phyloP scores from a whole-genome alignment of 1,284 basidiomycete species.

The Tranzscheliella williamsii region DNA sequence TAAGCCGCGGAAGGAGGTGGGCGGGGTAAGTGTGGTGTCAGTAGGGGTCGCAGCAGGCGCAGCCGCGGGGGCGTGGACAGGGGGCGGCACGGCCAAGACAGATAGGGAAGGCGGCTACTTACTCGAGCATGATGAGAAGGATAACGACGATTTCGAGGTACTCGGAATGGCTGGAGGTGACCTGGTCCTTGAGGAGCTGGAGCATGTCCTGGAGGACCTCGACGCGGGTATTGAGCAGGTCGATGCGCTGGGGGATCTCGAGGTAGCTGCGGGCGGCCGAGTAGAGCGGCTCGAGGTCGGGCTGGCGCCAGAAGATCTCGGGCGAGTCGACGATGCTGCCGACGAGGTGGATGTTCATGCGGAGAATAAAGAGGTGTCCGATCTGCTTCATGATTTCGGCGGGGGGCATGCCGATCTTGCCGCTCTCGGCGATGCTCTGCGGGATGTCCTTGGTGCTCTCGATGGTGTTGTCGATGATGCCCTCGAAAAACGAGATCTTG shows the following conservation, averaged over 20 bases:
- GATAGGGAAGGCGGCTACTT: no score
- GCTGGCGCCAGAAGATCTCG: slow-evolving; percentile 80
- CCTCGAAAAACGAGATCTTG: slow-evolving; percentile 78
- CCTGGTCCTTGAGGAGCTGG: slow-evolving; percentile 89
- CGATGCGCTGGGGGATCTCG: slow-evolving; percentile 90
- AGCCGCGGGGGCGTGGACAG: no score
- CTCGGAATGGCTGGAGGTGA: slow-evolving; percentile 86
- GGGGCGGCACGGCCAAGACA: no score
- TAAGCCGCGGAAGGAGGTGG: not conserved
- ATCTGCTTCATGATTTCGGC: slow-evolving; percentile 96
- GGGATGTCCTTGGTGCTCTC: slow-evolving; percentile 97
- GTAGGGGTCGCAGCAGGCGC: not conserved
- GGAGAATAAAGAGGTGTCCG: slow-evolving; percentile 81
- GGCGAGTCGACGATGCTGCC: slow-evolving; percentile 94
- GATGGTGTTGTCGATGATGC: slow-evolving; percentile 87
- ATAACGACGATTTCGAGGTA: slow-evolving; percentile 95
- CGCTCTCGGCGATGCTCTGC: slow-evolving; percentile 87
- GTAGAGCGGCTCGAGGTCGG: slow-evolving; percentile 92
- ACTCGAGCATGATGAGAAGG: slow-evolving; percentile 80
- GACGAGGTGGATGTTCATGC: slow-evolving; percentile 93
- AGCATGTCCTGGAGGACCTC: slow-evolving; percentile 96
- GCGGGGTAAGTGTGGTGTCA: not conserved
- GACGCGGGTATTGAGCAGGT: slow-evolving; percentile 88
- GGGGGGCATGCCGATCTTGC: slow-evolving; percentile 74
- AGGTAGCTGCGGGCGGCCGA: slow-evolving; percentile 83